These are phyloP conservation scores for Naganishia onofrii DNA, from an alignment of 768 basidiomycete species.

Conservation along the genomic window DNA sequence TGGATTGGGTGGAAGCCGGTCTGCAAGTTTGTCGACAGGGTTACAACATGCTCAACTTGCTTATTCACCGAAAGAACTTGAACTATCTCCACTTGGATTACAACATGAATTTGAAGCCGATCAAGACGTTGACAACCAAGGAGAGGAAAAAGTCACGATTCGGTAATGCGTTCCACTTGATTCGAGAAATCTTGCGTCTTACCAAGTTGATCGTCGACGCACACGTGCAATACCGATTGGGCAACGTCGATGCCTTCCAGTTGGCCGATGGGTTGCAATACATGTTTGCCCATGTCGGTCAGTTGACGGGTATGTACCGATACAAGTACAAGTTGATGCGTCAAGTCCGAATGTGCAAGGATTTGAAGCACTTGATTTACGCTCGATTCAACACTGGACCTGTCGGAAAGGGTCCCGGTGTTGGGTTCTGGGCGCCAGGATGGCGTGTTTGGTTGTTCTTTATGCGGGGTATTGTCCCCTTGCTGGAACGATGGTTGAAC, in stretches of 20 bases:
- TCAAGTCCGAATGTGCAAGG: slow-evolving; percentile 99
- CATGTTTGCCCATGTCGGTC: slow-evolving; percentile 94
- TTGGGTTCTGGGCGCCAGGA: slow-evolving; percentile 99
- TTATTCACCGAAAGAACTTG: slow-evolving; percentile 97
- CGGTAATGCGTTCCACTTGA: slow-evolving; percentile 86
- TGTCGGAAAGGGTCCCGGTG: slow-evolving; percentile 97
- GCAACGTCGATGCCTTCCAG: slow-evolving; percentile 98
- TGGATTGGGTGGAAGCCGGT: slow-evolving; percentile 99
- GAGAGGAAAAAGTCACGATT: slow-evolving; percentile 99
- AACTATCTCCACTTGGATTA: slow-evolving; percentile 95
- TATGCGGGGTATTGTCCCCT: slow-evolving; percentile 96
- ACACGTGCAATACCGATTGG: slow-evolving; percentile 96
- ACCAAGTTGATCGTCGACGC: slow-evolving; percentile 99
- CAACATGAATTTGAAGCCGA: slow-evolving; percentile 96
- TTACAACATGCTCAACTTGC: slow-evolving; percentile 97
- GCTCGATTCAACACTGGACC: slow-evolving; percentile 99
- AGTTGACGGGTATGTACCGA: slow-evolving; percentile 98
- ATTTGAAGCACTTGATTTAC: slow-evolving; percentile 92
- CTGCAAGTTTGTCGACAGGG: slow-evolving; percentile 97
- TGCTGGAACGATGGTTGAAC: slow-evolving; percentile 95
- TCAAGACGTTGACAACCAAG: slow-evolving; percentile 92
- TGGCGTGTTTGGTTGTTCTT: slow-evolving; percentile 99
- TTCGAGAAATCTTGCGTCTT: slow-evolving; percentile 93
- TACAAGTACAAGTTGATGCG: slow-evolving; percentile 99
- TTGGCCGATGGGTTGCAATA: slow-evolving; percentile 97